Base-by-base conservation (phyloP, 768 basidiomycete species). In the Paxillus ammoniavirescens region DNA sequence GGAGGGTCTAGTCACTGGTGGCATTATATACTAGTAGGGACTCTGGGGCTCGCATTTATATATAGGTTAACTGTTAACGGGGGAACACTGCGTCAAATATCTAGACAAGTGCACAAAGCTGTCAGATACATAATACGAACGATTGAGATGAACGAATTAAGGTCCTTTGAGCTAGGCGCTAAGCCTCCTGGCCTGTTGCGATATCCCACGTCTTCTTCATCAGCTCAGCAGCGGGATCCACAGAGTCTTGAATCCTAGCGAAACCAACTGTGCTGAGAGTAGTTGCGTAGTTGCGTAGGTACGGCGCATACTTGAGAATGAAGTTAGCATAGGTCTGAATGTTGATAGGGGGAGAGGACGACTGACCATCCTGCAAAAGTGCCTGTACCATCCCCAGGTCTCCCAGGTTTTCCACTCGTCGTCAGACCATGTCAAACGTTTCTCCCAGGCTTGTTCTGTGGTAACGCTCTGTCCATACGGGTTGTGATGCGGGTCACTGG, bases 301-400 rank as follows among this genome's bases (percentile, higher is more conserved):
- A 90, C 0, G 89, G 87, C 4, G 89, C 82, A 59, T 91, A 93
- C 91, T 93, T 56, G 15, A 31, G 48, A 4, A 15, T 5, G 28
- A 9, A 43, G 53, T 59, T 4, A 59, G 56, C 31, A 7, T 6
- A 1, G 1, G 26, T 14, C 49, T 26, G 10, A 49, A 38, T 26
- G 37, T n/a, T 40, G 8, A 42, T 15, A 8, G 42, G 5, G 21
- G 31, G 31, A 50, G 21, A 37, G 23, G 37, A 12, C 74, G 42
- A 61, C 90, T 58, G 50, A 93, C 93, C 68, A 73, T 78, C 62
- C 91, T 77, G 69, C 89, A 90, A 73, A 93, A 94, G 61, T 96
- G 91, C 55, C 89, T 77, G 61, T 89, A 94, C 93, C 93, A 95
- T 2, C 89, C 86, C 87, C 90, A 93, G 0, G 86, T 89, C 72